phyloP scores from a whole-genome alignment of 148 eudicot genomes.

The Fallopia convolvulus region DNA sequence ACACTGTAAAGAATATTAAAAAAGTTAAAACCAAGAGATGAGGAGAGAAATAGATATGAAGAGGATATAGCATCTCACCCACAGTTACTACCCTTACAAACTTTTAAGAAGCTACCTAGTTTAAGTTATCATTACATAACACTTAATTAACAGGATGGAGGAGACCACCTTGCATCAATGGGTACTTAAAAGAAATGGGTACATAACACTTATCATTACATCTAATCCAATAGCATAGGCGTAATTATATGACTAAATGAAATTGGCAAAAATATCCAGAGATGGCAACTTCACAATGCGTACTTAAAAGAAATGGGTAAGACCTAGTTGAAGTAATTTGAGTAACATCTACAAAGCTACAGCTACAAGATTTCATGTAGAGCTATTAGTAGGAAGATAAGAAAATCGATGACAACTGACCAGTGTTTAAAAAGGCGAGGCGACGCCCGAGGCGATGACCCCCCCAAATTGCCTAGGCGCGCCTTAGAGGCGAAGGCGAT shows the following conservation, averaged over 20 bases:
- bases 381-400: background rate
- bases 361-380: background rate
- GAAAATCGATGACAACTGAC: background rate
- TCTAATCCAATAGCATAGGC: background rate
- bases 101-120: background rate
- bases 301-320: background rate
- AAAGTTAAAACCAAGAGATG: constrained; percentile 5
- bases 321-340: background rate
- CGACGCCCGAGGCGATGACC: too few species aligned
- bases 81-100: background rate
- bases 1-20: constrained; percentile 54
- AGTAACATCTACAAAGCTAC: background rate
- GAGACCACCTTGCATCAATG: background rate
- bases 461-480: too few species aligned
- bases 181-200: too few species aligned
- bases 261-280: background rate
- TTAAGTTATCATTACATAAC: background rate
- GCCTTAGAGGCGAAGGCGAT: too few species aligned
- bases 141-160: background rate
- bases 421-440: too few species aligned
- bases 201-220: background rate
- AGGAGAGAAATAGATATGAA: constrained; percentile 5
- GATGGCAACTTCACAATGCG: background rate
- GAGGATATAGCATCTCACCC: background rate
- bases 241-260: background rate